These are phyloP conservation scores for Massarina eburnea DNA, from an alignment of 2,329 filamentous ascomycete genomes.

Conservation along the genomic window DNA sequence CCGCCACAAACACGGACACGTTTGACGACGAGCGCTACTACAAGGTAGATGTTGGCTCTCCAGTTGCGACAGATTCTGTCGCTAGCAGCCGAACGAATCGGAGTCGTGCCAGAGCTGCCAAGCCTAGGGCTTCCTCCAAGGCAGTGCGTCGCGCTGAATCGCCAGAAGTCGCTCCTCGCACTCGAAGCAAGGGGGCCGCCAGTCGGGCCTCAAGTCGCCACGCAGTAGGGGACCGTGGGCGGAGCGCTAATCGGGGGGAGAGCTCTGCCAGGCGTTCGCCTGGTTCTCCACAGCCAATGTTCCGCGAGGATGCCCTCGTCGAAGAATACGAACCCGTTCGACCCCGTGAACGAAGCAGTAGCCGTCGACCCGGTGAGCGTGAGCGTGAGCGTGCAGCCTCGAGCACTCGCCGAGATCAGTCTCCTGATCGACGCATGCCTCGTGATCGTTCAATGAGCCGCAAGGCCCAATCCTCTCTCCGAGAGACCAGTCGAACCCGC, in stretches of 20 bases:
- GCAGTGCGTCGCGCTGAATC: constrained; percentile 36
- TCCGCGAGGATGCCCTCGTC: constrained; percentile 58
- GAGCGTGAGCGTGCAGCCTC: too few relatives aligned
- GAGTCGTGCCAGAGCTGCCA: constrained; percentile 38
- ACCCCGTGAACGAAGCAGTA: constrained; percentile 55
- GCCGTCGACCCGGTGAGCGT: constrained; percentile 50
- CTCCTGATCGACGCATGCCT: constrained; percentile 46
- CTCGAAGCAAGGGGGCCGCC: constrained; percentile 29
- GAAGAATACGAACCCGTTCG: constrained; percentile 62
- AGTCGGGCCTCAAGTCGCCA: constrained; percentile 42
- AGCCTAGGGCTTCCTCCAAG: constrained; percentile 42
- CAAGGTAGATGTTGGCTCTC: constrained; percentile 42
- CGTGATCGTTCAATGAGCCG: constrained; percentile 42
- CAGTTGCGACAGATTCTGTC: constrained; percentile 40
- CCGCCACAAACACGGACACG: constrained; percentile 46
- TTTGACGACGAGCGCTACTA: constrained; percentile 54
- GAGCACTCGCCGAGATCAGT: constrained; percentile 47
- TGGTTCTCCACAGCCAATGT: constrained; percentile 77
- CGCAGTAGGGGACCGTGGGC: constrained; percentile 34
- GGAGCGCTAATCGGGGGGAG: constrained; percentile 42
- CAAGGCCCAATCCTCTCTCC: constrained; percentile 27
- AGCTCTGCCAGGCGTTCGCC: constrained; percentile 69
- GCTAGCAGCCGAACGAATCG: constrained; percentile 37
- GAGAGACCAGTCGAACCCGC: constrained; percentile 39
- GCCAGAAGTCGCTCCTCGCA: constrained; percentile 30